Conservation (phyloP, 805 yeast genomes). For the Candida broadrunensis region DNA sequence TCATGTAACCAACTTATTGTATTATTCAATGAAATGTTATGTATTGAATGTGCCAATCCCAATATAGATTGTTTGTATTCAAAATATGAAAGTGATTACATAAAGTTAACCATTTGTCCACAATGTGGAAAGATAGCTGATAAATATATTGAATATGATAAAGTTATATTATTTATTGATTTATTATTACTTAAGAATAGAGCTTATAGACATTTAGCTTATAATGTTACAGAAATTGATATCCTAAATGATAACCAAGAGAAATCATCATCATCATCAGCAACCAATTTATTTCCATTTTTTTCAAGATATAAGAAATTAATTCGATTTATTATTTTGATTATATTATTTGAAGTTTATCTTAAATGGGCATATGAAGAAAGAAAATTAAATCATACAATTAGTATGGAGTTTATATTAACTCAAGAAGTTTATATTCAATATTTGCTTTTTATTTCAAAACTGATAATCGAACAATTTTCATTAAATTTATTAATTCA, state of each 20-base stretch:
- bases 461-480: slow-evolving; percentile 47
- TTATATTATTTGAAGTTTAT: slow-evolving; percentile 83
- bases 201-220: slow-evolving; percentile 84
- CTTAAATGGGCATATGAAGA: slow-evolving; percentile 91
- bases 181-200: slow-evolving; percentile 79
- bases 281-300: background rate
- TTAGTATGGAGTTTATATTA: slow-evolving; percentile 20
- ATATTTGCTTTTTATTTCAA: slow-evolving; percentile 53
- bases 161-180: slow-evolving; percentile 80
- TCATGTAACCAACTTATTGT: too few relatives aligned
- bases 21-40: slow-evolving; percentile 60
- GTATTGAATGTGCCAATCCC: slow-evolving; percentile 75
- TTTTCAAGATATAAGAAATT: slow-evolving; percentile 19
- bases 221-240: slow-evolving; percentile 51
- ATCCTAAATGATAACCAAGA: slow-evolving; percentile 5
- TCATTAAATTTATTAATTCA: slow-evolving; percentile 39
- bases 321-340: slow-evolving; percentile 52
- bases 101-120: slow-evolving; percentile 73
- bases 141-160: slow-evolving; percentile 87
- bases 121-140: slow-evolving; percentile 77
- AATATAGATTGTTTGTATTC: slow-evolving; percentile 66
- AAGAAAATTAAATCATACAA: slow-evolving; percentile 38
- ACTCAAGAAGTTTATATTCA: slow-evolving; percentile 43
- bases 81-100: slow-evolving; percentile 71
- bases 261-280: background rate